Conservation (phyloP, 106 monocot genomes). For the Xerophyta viscosa region DNA sequence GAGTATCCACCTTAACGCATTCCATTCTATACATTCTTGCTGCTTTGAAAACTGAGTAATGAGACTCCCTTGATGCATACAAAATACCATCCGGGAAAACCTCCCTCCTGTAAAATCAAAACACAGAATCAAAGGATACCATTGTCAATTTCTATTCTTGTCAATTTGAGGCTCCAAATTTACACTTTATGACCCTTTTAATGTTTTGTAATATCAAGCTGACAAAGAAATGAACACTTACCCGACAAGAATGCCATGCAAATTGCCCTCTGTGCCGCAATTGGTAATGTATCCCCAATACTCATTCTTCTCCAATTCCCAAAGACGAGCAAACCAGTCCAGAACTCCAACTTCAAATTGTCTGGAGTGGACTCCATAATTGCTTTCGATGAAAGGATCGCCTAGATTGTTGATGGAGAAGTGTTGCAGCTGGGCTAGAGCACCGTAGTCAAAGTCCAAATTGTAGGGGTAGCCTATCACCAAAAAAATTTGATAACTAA, state of each 20-base stretch:
- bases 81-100: slow-evolving; percentile 53
- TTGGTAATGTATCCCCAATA: slow-evolving; percentile 94
- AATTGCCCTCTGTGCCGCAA: slow-evolving; percentile 87
- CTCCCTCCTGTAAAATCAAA: slow-evolving; percentile 40
- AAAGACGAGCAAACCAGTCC: slow-evolving; percentile 86
- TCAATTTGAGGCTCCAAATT: background rate
- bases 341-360: slow-evolving; percentile 82
- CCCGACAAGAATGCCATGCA: slow-evolving; percentile 87
- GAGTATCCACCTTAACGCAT: slow-evolving; percentile 52
- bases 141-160: too few species aligned
- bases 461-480: slow-evolving; percentile 74
- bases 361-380: slow-evolving; percentile 80
- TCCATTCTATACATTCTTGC: slow-evolving; percentile 79
- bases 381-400: slow-evolving; percentile 90
- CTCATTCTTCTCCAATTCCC: slow-evolving; percentile 76
- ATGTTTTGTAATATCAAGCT: background rate
- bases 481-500: too few species aligned
- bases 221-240: slow-evolving; percentile 8
- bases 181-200: background rate
- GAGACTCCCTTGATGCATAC: slow-evolving; percentile 64
- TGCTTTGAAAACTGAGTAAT: slow-evolving; percentile 79
- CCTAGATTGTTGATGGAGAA: slow-evolving; percentile 92
- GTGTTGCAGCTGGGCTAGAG: slow-evolving; percentile 62
- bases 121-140: background rate
- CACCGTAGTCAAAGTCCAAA: slow-evolving; percentile 81